Evolutionary conservation across 2,329 filamentous ascomycete species (phyloP), one percentile per base, ranked within the genome.

Genomic region (Trichoderma sp.): DNA sequence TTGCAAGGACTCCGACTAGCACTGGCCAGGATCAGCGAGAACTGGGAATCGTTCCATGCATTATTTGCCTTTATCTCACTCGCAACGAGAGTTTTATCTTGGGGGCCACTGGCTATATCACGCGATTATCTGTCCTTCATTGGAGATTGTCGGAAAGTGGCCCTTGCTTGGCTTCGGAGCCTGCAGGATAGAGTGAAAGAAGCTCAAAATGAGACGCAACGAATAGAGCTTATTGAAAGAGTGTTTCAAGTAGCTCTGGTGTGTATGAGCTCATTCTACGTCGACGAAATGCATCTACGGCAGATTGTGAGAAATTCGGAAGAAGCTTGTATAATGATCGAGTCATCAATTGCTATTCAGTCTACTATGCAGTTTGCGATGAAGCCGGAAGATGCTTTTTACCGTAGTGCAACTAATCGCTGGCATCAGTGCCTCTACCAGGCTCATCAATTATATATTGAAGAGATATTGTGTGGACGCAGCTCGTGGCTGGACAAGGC

Each of bases 181-280:
- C 33, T 35, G 11, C 33, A 35, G 4, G 13, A 35, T 13, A 11
- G 33, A 14, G 33, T 35, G 11, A 35, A 35, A 35, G 33, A 35
- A 13, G 33, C 33, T 13, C 33, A 35, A 35, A 11, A 35, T 35
- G 33, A 35, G 14, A 13, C 13, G 3, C 33, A 35, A 35, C 33
- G 33, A 14, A 10, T 21, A 35, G 58, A 59, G 10, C 63, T 43
- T 4, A 27, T 69, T n/a, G 31, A 29, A 4, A 69, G 27, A 8
- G 47, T 33, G 2, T 35, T 68, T 5, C 58, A 71, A 52, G 49
- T 70, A 8, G 67, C 70, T 8, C 55, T 60, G 0, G 59, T 71
- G 3, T 71, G 70, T 21, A 55, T 70, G 1, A 40, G 52, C 3
- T 63, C 68, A 0, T 71, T 70, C 24, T 59, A 71, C 19, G 62